Base-by-base conservation (phyloP, 192 early-diverging fungal species). In the Endogone sp. region DNA sequence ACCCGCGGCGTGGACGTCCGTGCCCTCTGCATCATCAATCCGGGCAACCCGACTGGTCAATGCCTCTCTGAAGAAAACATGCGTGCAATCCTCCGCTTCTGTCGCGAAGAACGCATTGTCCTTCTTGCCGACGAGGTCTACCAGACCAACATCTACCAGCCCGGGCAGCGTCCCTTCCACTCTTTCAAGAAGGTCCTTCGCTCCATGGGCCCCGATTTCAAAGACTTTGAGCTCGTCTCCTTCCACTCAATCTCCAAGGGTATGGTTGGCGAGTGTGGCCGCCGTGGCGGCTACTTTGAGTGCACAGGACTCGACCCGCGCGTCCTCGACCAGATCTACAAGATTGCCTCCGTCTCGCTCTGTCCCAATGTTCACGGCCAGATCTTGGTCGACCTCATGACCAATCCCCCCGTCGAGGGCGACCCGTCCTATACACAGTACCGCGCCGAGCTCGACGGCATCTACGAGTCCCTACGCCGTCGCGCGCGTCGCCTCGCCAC, bases 211-310 rank as follows among this genome's bases (percentile, higher is more conserved):
- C 79, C 86, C 3, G 66, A 73, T 2, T 92, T 92, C 67, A 79
- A 85, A 11, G 76, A 87, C 60, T 77, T 93, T 22, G 96, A 99
- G 82, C 82, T 99, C 64, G 87, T 99, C 67, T 96, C 94, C 28
- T 97, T 97, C 86, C 95, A 99, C 86, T 92, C 89, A 31, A 90
- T 95, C 60, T 97, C 95, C 61, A 99, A 99, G 82, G 97, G 97
- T 68, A 93, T 97, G 94, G 75, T 99, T 60, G 97, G 97, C 70
- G 97, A 99, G 80, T 99, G 97, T 75, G 97, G 97, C 44, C 88
- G 94, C 59, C 89, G 97, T 58, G 97, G 97, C 66, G 97, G 96
- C 11, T 99, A 98, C 83, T 95, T 96, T 85, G 97, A 99, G 80
- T 95, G 93, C 69, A 86, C 86, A 29, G 90, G 90, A 57, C 88